These are phyloP conservation scores for Grigorovia humatica DNA, from an alignment of 805 yeast species.

Conservation along the genomic window DNA sequence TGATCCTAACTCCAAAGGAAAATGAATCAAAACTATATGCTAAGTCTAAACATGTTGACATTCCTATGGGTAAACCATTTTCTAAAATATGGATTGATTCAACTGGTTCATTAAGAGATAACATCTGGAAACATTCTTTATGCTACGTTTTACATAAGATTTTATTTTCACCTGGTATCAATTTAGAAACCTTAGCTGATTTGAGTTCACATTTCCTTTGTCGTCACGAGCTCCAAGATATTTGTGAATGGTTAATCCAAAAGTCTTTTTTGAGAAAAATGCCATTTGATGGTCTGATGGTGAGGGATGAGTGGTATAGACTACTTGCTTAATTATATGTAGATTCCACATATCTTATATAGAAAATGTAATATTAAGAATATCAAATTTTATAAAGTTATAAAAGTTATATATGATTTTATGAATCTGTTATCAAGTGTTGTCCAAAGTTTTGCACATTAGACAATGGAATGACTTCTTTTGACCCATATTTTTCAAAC, in stretches of 20 bases:
- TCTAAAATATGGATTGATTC: constrained; percentile 65
- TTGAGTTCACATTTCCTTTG: constrained; percentile 27
- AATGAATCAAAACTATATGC: constrained; percentile 5
- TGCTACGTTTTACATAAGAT: constrained; percentile 37
- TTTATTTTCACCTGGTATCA: constrained; percentile 47
- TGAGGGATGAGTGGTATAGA: constrained; percentile 19
- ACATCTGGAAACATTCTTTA: constrained; percentile 51
- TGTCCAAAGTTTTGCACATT: constrained; percentile 7
- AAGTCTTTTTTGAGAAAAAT: constrained; percentile 18
- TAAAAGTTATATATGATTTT: not conserved
- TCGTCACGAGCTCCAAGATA: constrained; percentile 29
- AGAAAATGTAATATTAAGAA: too few species aligned
- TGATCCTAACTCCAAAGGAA: constrained; percentile 33
- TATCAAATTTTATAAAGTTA: not conserved
- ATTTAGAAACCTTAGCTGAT: constrained; percentile 14
- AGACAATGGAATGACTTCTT: constrained; percentile 14
- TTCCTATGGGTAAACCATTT: constrained; percentile 54
- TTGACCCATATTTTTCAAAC: constrained; percentile 25
- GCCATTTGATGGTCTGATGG: constrained; percentile 16
- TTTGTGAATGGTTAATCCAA: constrained; percentile 37
- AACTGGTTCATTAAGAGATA: constrained; percentile 45
- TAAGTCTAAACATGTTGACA: constrained; percentile 22
- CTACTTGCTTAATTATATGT: constrained; percentile 4
- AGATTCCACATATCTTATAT: too few species aligned
- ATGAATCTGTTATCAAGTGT: not conserved